Conservation (phyloP, 2,329 filamentous ascomycete species). For the Fusarium paranaense region DNA sequence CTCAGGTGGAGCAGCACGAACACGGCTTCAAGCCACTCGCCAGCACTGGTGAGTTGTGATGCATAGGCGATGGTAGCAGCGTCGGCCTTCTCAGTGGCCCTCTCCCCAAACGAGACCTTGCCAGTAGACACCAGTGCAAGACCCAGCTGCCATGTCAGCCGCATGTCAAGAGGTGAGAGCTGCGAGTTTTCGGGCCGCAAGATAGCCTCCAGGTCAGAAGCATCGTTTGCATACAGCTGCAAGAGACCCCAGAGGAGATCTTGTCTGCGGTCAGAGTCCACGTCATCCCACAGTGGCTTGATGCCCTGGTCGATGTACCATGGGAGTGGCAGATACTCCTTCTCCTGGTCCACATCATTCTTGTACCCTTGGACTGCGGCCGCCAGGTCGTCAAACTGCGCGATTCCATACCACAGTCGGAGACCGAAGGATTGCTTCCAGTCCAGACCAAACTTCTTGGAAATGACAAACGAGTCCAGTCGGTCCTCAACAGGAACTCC, state of each 20-base stretch:
- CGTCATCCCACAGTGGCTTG: conserved; percentile 70
- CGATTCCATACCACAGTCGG: conserved; percentile 87
- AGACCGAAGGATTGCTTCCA: conserved; percentile 96
- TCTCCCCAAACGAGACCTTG: conserved; percentile 63
- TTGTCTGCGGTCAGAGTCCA: conserved; percentile 69
- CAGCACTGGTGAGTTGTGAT: conserved; percentile 70
- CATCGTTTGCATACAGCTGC: conserved; percentile 77
- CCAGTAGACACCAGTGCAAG: conserved; percentile 69
- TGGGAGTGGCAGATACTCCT: conserved; percentile 78
- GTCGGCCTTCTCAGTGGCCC: conserved; percentile 72
- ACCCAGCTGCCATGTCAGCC: conserved; percentile 87
- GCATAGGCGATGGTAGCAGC: conserved; percentile 74
- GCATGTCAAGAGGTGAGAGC: conserved; percentile 78
- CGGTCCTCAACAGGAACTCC: conserved; percentile 82
- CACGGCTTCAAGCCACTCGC: conserved; percentile 76
- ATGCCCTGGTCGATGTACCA: conserved; percentile 74
- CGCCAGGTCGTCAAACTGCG: conserved; percentile 75
- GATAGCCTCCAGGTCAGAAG: conserved; percentile 73
- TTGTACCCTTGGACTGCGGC: conserved; percentile 79
- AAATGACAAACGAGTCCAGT: conserved; percentile 82
- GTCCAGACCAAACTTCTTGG: conserved; percentile 84
- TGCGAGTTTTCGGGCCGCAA: conserved; percentile 82
- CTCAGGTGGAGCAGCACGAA: conserved; percentile 85
- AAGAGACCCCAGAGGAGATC: conserved; percentile 90
- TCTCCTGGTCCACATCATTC: conserved; percentile 76